Conservation (phyloP, 345 rosid genomes). For the Chamaenerion angustifolium region DNA sequence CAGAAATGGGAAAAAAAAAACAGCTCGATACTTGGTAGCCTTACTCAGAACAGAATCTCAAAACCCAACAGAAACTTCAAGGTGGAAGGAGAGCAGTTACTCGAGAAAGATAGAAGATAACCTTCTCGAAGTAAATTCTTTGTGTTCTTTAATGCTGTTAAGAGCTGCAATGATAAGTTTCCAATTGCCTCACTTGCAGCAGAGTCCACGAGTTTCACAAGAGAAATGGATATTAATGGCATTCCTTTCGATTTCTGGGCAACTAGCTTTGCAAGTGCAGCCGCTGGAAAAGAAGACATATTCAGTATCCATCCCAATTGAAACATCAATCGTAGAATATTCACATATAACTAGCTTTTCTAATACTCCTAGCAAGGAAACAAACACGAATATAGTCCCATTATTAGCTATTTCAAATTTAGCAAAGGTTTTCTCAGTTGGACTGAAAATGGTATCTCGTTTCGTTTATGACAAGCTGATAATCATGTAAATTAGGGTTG, state of each 20-base stretch:
- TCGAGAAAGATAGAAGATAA: conserved; percentile 10
- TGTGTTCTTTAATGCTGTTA: conserved; percentile 34
- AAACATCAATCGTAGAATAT: too few relatives aligned
- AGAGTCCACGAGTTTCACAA: conserved; percentile 38
- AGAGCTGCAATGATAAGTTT: conserved; percentile 45
- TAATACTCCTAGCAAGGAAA: too few relatives aligned
- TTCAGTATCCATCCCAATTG: conserved; percentile 1
- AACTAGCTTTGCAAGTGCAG: conserved; percentile 39
- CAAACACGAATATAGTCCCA: too few relatives aligned
- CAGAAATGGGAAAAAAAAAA: too few relatives aligned
- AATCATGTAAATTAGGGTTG: too few relatives aligned
- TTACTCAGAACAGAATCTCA: too few relatives aligned
- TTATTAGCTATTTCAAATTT: too few relatives aligned
- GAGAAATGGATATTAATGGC: conserved; percentile 53
- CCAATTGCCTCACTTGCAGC: conserved; percentile 53
- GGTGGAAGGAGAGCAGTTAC: background rate
- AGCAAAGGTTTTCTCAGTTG: too few relatives aligned
- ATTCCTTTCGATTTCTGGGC: conserved; percentile 87
- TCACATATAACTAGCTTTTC: too few relatives aligned
- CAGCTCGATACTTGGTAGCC: too few relatives aligned
- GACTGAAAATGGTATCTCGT: too few relatives aligned
- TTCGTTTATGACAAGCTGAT: too few relatives aligned
- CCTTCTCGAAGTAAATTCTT: conserved; percentile 34
- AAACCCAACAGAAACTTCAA: background rate
- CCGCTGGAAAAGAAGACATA: conserved; percentile 23